phyloP scores from a whole-genome alignment of 2,329 filamentous ascomycete genomes.

The Aspergillus nomiae region DNA sequence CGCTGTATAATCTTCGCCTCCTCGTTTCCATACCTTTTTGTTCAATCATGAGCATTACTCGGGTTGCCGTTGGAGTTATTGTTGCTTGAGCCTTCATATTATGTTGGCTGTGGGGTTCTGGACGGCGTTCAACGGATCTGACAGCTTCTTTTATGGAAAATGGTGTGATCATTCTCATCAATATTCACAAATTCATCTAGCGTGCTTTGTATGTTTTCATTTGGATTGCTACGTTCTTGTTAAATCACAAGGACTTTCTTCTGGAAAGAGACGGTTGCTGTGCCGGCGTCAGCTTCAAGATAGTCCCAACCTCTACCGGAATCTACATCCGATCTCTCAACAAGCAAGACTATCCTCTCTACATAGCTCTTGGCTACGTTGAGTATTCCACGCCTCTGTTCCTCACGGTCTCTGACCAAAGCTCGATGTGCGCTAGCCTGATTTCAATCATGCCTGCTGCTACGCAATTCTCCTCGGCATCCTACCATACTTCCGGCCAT shows the following conservation, averaged over 20 bases:
- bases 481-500: not conserved
- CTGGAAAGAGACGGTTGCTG: not conserved
- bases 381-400: not conserved
- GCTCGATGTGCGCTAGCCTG: not conserved
- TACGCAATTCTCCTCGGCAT: not conserved
- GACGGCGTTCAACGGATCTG: slow-evolving; percentile 43
- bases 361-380: not conserved
- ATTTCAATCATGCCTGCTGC: not conserved
- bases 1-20: slow-evolving; percentile 33
- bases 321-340: not conserved
- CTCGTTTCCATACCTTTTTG: slow-evolving; percentile 32
- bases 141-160: slow-evolving; percentile 37
- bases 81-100: slow-evolving; percentile 35
- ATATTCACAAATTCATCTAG: slow-evolving; percentile 42
- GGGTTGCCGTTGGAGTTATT: slow-evolving; percentile 34
- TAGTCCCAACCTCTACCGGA: not conserved
- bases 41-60: slow-evolving; percentile 38
- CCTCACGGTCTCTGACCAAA: not conserved
- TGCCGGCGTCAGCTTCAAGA: not conserved
- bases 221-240: slow-evolving; percentile 29
- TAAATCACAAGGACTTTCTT: slow-evolving; percentile 5
- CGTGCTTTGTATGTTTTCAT: slow-evolving; percentile 36
- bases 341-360: not conserved
- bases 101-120: slow-evolving; percentile 35
- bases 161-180: slow-evolving; percentile 36